A percentile compares a stretch with the other conserved stretches of the same genome.
phyloP scores from a whole-genome alignment of 495 filamentous ascomycete genomes.

The Talaromyces proteolyticus region DNA sequence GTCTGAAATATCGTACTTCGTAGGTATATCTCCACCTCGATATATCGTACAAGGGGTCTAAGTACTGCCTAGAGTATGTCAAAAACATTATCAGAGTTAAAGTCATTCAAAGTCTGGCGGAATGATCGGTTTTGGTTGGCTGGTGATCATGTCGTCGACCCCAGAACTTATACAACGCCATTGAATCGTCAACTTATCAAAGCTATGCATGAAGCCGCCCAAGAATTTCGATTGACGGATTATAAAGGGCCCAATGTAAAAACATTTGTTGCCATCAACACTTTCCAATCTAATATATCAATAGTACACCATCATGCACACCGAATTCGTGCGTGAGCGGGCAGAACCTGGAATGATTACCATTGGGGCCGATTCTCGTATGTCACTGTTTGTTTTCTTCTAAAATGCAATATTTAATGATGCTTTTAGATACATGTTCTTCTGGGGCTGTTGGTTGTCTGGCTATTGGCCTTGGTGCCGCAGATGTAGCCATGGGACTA shows the following conservation, averaged over 20 bases:
- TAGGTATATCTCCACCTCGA: slow-evolving; percentile 8
- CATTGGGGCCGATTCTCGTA: slow-evolving; percentile 42
- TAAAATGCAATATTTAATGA: too few species aligned
- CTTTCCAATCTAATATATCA: not conserved
- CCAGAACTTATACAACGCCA: slow-evolving; percentile 24
- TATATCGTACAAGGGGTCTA: not conserved
- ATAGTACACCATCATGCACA: slow-evolving; percentile 41
- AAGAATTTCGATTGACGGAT: slow-evolving; percentile 37
- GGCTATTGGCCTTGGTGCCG: slow-evolving; percentile 36
- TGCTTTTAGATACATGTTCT: slow-evolving; percentile 43
- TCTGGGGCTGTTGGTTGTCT: slow-evolving; percentile 33
- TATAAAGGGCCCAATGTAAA: slow-evolving; percentile 37
- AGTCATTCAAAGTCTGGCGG: slow-evolving; percentile 31
- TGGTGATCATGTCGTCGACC: slow-evolving; percentile 41
- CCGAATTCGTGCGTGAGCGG: slow-evolving; percentile 38
- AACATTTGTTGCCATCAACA: too few species aligned
- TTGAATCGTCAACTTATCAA: slow-evolving; percentile 27
- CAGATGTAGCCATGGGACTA: slow-evolving; percentile 38
- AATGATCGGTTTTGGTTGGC: slow-evolving; percentile 46
- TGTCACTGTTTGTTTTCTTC: too few species aligned
- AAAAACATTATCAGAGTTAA: slow-evolving; percentile 23
- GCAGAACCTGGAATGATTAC: slow-evolving; percentile 38
- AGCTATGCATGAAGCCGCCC: slow-evolving; percentile 21
- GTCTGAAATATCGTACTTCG: slow-evolving; percentile 34
- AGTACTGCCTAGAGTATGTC: slow-evolving; percentile 25